Evolutionary conservation across 768 basidiomycete genomes (phyloP).

Genomic region (Suillus luteus): DNA sequence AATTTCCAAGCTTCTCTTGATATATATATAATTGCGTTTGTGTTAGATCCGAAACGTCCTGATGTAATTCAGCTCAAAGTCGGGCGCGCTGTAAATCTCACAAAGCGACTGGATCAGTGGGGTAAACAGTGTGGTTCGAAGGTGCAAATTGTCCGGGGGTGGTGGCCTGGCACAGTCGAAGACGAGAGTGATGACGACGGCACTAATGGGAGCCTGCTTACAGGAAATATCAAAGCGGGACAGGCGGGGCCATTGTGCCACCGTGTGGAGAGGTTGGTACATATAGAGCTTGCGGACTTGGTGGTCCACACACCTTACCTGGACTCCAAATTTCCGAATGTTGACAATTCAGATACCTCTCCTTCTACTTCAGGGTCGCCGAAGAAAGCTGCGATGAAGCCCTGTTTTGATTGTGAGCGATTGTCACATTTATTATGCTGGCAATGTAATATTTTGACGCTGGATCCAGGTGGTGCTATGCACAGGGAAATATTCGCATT

Average conservation of each 20-base stretch:
- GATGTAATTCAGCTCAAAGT: slow-evolving; percentile 70
- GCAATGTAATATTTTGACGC: neutral
- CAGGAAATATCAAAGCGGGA: slow-evolving; percentile 65
- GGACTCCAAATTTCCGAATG: slow-evolving; percentile 45
- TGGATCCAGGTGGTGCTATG: slow-evolving; percentile 47
- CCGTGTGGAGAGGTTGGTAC: slow-evolving; percentile 76
- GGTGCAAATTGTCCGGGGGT: slow-evolving; percentile 71
- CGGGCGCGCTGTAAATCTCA: slow-evolving; percentile 73
- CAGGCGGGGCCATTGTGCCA: slow-evolving; percentile 67
- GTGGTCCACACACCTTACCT: slow-evolving; percentile 61
- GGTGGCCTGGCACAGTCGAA: slow-evolving; percentile 63
- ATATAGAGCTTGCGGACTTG: slow-evolving; percentile 78
- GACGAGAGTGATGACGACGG: slow-evolving; percentile 37
- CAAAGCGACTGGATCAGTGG: slow-evolving; percentile 78
- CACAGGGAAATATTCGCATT: slow-evolving; percentile 87
- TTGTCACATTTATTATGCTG: slow-evolving; percentile 35
- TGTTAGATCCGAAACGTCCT: slow-evolving; percentile 34
- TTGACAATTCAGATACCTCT: slow-evolving; percentile 33
- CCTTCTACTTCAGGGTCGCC: slow-evolving; percentile 21
- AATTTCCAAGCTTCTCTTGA: slow-evolving; percentile 17
- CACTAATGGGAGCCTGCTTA: slow-evolving; percentile 51
- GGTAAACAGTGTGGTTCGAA: slow-evolving; percentile 79
- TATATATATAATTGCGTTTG: neutral
- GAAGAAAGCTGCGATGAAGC: slow-evolving; percentile 24
- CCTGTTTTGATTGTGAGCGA: slow-evolving; percentile 46